Conservation (phyloP, 345 rosid species). For the Physaria fendleri region DNA sequence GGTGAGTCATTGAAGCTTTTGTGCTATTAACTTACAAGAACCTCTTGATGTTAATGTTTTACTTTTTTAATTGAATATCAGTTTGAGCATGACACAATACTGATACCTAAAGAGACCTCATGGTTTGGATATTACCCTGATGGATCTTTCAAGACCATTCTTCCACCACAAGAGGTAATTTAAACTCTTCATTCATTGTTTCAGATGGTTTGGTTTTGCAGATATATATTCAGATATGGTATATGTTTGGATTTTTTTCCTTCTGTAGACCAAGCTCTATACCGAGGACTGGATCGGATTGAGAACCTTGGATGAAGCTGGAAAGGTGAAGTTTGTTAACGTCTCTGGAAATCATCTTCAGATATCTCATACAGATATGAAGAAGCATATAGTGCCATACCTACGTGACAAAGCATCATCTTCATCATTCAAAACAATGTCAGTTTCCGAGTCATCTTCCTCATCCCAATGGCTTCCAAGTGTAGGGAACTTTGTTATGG, state of each 20-base stretch:
- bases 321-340: constrained; percentile 53
- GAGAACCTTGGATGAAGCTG: constrained; percentile 60
- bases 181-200: not conserved
- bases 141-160: constrained; percentile 45
- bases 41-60: not conserved
- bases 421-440: not conserved
- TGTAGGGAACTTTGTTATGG: constrained; percentile 23
- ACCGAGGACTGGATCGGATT: constrained; percentile 74
- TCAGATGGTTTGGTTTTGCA: not conserved
- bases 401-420: constrained; percentile 37
- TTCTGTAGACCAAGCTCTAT: constrained; percentile 48
- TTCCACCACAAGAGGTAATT: constrained; percentile 58
- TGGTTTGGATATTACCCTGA: constrained; percentile 84
- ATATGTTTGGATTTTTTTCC: not conserved
- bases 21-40: not conserved
- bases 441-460: constrained; percentile 13
- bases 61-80: constrained; percentile 5
- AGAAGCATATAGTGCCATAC: constrained; percentile 56
- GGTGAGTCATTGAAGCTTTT: constrained; percentile 34
- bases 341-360: constrained; percentile 60
- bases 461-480: constrained; percentile 33
- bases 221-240: not conserved
- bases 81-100: constrained; percentile 75
- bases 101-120: constrained; percentile 80
- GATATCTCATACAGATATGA: constrained; percentile 48